phyloP scores from a whole-genome alignment of 306 rosid species.

The Alnus rubra region DNA sequence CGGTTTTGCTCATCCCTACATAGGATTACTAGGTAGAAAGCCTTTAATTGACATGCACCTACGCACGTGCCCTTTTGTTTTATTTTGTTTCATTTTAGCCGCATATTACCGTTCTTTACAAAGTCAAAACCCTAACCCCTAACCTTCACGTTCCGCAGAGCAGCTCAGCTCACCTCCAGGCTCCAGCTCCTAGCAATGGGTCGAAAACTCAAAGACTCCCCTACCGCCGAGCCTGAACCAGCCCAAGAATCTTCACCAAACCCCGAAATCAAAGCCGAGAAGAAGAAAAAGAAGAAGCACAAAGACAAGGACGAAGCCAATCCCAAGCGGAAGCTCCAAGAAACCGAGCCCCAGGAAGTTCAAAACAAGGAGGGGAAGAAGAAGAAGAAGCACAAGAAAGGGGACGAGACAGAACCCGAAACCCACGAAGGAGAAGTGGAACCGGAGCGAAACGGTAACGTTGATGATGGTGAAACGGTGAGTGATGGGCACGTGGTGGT shows the following conservation, averaged over 20 bases:
- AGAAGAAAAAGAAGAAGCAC: slow-evolving; percentile 50
- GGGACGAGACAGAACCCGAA: slow-evolving; percentile 27
- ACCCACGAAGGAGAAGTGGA: slow-evolving; percentile 24
- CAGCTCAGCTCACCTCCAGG: background rate
- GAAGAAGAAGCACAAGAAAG: slow-evolving; percentile 49
- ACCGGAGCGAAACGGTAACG: slow-evolving; percentile 10
- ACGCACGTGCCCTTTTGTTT: too few species aligned
- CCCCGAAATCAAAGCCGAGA: slow-evolving; percentile 43
- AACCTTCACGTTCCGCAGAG: slow-evolving; percentile 20
- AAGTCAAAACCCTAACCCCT: slow-evolving; percentile 23
- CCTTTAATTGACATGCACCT: too few species aligned
- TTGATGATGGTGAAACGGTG: slow-evolving; percentile 26
- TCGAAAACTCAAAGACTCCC: slow-evolving; percentile 49
- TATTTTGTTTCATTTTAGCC: too few species aligned
- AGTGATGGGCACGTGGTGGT: slow-evolving; percentile 56
- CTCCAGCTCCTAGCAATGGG: slow-evolving; percentile 52
- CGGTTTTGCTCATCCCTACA: too few species aligned
- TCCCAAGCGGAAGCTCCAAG: slow-evolving; percentile 60
- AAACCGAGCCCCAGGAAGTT: slow-evolving; percentile 26
- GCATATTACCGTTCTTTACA: too few species aligned
- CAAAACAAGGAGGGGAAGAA: slow-evolving; percentile 35
- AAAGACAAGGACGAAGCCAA: slow-evolving; percentile 32
- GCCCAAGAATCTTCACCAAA: slow-evolving; percentile 29
- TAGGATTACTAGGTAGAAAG: too few species aligned
- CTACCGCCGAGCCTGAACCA: slow-evolving; percentile 38